These are phyloP conservation scores for Musa troglodytarum DNA, from an alignment of 176 grass and related monocot species.

Conservation along the genomic window DNA sequence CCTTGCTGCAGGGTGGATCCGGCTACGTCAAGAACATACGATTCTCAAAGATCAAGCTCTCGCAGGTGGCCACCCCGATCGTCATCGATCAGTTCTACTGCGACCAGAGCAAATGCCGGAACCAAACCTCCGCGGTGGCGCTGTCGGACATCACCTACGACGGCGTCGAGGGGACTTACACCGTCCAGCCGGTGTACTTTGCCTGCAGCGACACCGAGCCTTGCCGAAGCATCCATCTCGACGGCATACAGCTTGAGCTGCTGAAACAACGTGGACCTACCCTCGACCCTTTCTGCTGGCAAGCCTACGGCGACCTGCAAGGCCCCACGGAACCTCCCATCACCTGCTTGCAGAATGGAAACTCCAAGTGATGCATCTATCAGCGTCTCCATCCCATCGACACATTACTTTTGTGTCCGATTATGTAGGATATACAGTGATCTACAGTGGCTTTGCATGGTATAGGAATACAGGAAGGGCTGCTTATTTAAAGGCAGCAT, in stretches of 20 bases:
- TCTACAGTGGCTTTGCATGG: background rate
- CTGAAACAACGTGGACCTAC: background rate
- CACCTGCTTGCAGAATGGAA: conserved; percentile 26
- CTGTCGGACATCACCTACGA: conserved; percentile 42
- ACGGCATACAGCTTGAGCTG: conserved; percentile 30
- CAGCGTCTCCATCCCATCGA: background rate
- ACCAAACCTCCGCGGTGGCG: conserved; percentile 48
- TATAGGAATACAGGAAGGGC: background rate
- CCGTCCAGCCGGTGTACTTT: conserved; percentile 36
- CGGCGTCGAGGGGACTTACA: conserved; percentile 48
- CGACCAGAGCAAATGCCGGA: conserved; percentile 33
- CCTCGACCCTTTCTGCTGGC: conserved; percentile 50
- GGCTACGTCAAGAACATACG: conserved; percentile 38
- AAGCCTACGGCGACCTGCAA: conserved; percentile 34
- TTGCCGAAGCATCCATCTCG: conserved; percentile 33
- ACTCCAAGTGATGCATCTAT: background rate
- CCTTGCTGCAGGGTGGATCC: conserved; percentile 41
- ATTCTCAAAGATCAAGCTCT: conserved; percentile 35
- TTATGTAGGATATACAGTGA: background rate
- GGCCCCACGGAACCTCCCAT: conserved; percentile 32
- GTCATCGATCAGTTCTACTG: conserved; percentile 72
- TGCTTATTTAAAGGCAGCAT: background rate
- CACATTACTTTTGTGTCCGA: background rate
- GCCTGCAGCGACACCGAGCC: conserved; percentile 57
- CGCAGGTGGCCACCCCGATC: conserved; percentile 41